These are phyloP conservation scores for Lablab purpureus DNA, from an alignment of 306 rosid species.

Conservation along the genomic window DNA sequence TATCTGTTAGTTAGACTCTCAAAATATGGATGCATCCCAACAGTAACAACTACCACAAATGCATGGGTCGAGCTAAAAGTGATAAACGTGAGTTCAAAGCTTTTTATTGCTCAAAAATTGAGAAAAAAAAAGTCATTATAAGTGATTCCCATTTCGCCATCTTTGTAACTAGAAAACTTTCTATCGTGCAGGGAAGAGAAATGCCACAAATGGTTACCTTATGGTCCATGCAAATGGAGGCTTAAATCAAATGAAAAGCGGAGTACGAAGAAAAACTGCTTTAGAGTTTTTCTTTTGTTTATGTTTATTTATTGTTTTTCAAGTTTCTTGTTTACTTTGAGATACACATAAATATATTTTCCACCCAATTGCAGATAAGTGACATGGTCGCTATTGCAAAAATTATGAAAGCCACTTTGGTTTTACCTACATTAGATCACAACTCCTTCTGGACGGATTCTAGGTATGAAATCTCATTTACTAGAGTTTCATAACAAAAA, in stretches of 20 bases:
- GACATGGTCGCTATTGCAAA: slow-evolving; percentile 82
- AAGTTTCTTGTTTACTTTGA: not conserved
- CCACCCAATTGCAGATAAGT: slow-evolving; percentile 60
- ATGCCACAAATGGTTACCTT: slow-evolving; percentile 67
- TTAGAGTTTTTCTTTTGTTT: not conserved
- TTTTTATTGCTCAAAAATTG: slow-evolving; percentile 3
- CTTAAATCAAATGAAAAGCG: slow-evolving; percentile 80
- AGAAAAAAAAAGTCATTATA: not conserved
- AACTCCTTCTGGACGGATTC: slow-evolving; percentile 73
- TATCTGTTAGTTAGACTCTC: slow-evolving; percentile 60
- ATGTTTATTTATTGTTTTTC: not conserved
- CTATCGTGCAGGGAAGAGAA: slow-evolving; percentile 44
- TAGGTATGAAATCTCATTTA: slow-evolving; percentile 51
- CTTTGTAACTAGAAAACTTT: slow-evolving; percentile 36
- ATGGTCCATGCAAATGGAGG: slow-evolving; percentile 73
- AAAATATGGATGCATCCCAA: slow-evolving; percentile 69
- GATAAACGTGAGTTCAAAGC: slow-evolving; percentile 48
- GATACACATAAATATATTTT: not conserved
- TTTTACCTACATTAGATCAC: slow-evolving; percentile 76
- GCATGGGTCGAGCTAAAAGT: slow-evolving; percentile 44
- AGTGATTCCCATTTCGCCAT: slow-evolving; percentile 16
- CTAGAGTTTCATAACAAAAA: not conserved
- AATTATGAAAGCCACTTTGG: slow-evolving; percentile 73
- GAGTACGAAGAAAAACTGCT: slow-evolving; percentile 47
- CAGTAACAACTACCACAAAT: slow-evolving; percentile 50